These are phyloP conservation scores for Tillandsia fasciculata DNA, from an alignment of 176 grass and related monocot species.

Conservation along the genomic window DNA sequence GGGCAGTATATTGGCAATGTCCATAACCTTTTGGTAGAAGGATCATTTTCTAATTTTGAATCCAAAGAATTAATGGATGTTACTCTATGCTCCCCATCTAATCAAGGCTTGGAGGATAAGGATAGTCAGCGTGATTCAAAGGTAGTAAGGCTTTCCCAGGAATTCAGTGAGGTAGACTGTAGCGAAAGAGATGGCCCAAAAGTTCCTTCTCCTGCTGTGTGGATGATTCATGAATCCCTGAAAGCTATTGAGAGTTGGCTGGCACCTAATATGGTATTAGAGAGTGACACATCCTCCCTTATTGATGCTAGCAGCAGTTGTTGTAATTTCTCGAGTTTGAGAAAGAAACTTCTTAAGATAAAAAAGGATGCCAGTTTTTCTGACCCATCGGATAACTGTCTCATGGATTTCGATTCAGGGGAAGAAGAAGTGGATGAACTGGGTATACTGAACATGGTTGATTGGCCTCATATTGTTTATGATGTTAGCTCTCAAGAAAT, in stretches of 20 bases:
- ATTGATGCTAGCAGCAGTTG: conserved; percentile 29
- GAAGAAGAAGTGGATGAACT: conserved; percentile 54
- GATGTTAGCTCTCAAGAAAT: conserved; percentile 94
- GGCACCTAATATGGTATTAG: conserved; percentile 33
- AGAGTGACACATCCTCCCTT: conserved; percentile 35
- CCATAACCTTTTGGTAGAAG: conserved; percentile 68
- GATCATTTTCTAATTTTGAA: conserved; percentile 57
- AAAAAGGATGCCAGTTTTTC: conserved; percentile 24
- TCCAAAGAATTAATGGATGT: conserved; percentile 61
- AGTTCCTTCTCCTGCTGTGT: conserved; percentile 40
- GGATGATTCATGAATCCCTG: conserved; percentile 70
- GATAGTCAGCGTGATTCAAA: conserved; percentile 79
- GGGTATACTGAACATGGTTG: conserved; percentile 47
- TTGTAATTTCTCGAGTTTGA: conserved; percentile 27
- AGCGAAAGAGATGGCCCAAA: conserved; percentile 1
- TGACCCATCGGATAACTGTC: conserved; percentile 50
- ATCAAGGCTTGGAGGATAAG: conserved; percentile 40
- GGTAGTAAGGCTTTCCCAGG: conserved; percentile 72
- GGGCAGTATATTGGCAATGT: conserved; percentile 63
- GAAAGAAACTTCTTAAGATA: conserved; percentile 42
- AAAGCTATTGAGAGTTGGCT: conserved; percentile 83
- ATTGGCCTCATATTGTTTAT: conserved; percentile 73
- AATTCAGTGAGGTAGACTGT: conserved; percentile 26
- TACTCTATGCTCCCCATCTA: conserved; percentile 41
- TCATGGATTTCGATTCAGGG: conserved; percentile 46